These are phyloP conservation scores for Peribolospora kevripleyi DNA, from an alignment of 768 basidiomycete species.

Conservation along the genomic window DNA sequence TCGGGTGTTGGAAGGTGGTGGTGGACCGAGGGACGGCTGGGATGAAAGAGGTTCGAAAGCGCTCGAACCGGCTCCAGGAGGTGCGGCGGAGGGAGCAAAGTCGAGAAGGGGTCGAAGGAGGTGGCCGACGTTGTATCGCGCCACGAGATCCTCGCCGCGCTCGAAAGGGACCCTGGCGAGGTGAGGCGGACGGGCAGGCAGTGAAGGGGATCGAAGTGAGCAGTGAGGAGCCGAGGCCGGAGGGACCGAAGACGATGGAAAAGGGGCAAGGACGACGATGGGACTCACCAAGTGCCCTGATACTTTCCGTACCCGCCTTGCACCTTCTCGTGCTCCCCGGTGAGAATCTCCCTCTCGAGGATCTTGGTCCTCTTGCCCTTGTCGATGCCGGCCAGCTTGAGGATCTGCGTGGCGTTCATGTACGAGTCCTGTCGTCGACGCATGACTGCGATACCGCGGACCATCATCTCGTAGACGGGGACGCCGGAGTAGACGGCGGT, in stretches of 20 bases:
- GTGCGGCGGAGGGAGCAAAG: slow-evolving; percentile 54
- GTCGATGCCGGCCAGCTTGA: slow-evolving; percentile 95
- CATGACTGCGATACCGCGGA: slow-evolving; percentile 96
- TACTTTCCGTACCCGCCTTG: slow-evolving; percentile 99
- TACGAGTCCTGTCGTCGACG: slow-evolving; percentile 77
- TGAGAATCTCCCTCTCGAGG: slow-evolving; percentile 71
- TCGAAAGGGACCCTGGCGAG: slow-evolving; percentile 73
- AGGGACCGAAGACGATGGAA: not conserved
- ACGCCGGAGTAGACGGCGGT: slow-evolving; percentile 9
- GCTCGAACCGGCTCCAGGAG: slow-evolving; percentile 12
- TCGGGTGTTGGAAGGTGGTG: too few species aligned
- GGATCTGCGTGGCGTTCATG: slow-evolving; percentile 95
- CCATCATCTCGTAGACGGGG: slow-evolving; percentile 87
- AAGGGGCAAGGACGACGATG: not conserved
- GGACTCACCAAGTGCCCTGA: slow-evolving; percentile 80
- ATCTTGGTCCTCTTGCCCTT: slow-evolving; percentile 94
- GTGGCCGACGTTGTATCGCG: slow-evolving; percentile 71
- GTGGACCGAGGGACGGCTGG: too few species aligned
- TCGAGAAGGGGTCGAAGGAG: slow-evolving; percentile 78
- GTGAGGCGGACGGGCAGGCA: not conserved
- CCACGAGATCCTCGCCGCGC: slow-evolving; percentile 72
- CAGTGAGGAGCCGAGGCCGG: not conserved
- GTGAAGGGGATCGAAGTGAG: not conserved
- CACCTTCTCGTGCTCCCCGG: slow-evolving; percentile 50
- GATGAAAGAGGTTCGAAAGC: slow-evolving; percentile 7